phyloP scores from a whole-genome alignment of 2,329 filamentous ascomycete genomes.

The Rhytidhysteron rufulum region DNA sequence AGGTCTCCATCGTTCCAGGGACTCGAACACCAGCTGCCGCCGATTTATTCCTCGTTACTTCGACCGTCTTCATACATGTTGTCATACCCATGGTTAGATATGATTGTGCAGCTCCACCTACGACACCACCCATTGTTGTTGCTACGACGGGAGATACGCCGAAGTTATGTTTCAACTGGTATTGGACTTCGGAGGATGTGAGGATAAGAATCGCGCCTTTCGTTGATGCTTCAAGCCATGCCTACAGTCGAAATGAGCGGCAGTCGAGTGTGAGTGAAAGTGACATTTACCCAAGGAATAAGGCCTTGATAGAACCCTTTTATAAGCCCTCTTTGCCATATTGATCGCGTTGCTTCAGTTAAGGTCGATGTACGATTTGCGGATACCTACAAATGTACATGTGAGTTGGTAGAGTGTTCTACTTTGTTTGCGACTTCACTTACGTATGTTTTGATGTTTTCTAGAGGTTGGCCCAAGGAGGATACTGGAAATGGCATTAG shows the following conservation, averaged over 20 bases:
- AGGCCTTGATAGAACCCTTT: constrained; percentile 99
- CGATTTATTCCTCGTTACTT: constrained; percentile 98
- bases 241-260: no score
- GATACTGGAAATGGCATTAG: no score
- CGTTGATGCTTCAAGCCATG: constrained; percentile 99
- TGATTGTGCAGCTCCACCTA: constrained; percentile 91
- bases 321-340: no score
- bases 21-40: constrained; percentile 78
- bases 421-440: no score
- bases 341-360: no score
- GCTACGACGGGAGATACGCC: constrained; percentile 83
- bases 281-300: constrained; percentile 98
- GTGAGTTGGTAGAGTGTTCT: no score
- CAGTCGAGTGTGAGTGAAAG: no score
- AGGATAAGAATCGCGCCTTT: constrained; percentile 99
- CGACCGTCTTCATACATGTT: constrained; percentile 99
- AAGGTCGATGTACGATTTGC: no score
- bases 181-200: constrained; percentile 97
- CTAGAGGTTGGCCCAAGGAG: no score
- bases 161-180: constrained; percentile 76
- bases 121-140: constrained; percentile 88
- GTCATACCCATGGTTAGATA: constrained; percentile 99
- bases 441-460: no score
- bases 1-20: constrained; percentile 87
- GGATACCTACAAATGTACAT: no score